phyloP scores from a whole-genome alignment of 2,329 filamentous ascomycete genomes.

The Pyricularia sp. region DNA sequence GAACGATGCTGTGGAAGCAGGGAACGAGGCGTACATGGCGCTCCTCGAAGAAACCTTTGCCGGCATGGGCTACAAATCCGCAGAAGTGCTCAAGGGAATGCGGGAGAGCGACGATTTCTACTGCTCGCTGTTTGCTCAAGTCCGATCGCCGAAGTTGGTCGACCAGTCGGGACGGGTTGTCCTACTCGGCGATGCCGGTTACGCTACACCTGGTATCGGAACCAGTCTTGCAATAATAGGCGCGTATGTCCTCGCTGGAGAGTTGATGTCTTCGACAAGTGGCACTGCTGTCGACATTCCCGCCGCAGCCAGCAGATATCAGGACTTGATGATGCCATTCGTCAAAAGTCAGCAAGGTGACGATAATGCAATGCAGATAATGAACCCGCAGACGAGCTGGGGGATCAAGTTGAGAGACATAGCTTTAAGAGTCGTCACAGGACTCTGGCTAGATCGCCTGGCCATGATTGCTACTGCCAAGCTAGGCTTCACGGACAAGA shows the following conservation, averaged over 20 bases:
- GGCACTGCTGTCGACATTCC: not conserved
- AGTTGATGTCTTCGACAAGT: not conserved
- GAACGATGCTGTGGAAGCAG: not conserved
- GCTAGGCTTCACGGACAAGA: not conserved
- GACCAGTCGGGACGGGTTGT: not conserved
- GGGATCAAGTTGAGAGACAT: not conserved
- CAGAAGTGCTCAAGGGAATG: not conserved
- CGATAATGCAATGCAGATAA: not conserved
- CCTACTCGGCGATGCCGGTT: not conserved
- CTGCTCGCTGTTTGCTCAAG: not conserved
- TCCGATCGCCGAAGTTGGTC: not conserved
- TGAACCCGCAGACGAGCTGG: not conserved
- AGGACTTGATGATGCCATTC: not conserved
- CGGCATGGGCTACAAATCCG: not conserved
- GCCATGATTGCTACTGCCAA: not conserved
- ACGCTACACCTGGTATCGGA: not conserved
- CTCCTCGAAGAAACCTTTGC: not conserved
- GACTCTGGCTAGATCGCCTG: not conserved
- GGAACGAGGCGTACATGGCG: not conserved
- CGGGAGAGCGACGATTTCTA: not conserved
- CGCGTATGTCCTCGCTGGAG: not conserved
- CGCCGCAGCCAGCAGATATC: not conserved
- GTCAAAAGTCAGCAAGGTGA: not conserved
- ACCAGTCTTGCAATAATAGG: not conserved
- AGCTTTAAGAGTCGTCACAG: not conserved